These are phyloP conservation scores for Thermothelomyces thermophilus DNA, from an alignment of 2,329 filamentous ascomycete species.

Conservation along the genomic window DNA sequence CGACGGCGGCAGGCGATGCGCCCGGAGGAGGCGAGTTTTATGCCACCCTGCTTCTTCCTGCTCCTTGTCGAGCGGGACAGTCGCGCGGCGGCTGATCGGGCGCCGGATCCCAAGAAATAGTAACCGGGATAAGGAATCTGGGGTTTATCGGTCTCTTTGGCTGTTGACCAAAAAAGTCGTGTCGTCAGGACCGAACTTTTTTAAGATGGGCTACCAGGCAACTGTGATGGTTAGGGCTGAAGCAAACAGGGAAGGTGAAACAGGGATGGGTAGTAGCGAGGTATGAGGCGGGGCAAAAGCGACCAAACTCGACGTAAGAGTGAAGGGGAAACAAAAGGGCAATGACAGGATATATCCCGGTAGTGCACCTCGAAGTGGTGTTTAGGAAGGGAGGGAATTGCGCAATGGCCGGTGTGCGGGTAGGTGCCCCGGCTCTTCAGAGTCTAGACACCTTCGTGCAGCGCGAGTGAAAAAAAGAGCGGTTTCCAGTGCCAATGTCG, in stretches of 20 bases:
- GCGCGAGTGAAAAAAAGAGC: conserved; percentile 18
- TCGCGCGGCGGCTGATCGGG: conserved; percentile 9
- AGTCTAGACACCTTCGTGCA: conserved; percentile 25
- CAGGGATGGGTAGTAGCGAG: conserved; percentile 5
- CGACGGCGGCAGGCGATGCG: neutral
- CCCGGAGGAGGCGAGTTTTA: neutral
- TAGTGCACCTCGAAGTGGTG: neutral
- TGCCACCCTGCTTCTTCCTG: conserved; percentile 6
- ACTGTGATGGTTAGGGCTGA: conserved; percentile 16
- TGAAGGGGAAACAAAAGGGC: conserved; percentile 2
- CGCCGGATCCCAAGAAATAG: conserved; percentile 20
- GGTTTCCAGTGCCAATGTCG: conserved; percentile 15
- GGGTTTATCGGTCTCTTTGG: neutral
- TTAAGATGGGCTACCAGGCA: conserved; percentile 12
- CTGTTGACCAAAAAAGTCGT: neutral
- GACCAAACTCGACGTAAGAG: neutral
- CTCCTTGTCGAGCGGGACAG: neutral
- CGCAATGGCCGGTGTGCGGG: conserved; percentile 22
- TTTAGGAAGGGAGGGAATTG: conserved; percentile 14
- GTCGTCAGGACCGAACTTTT: neutral
- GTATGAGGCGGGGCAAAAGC: conserved; percentile 5
- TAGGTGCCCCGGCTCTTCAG: conserved; percentile 30
- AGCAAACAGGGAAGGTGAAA: conserved; percentile 1
- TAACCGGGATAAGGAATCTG: conserved; percentile 11
- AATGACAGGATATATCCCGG: conserved; percentile 5